A percentile compares a stretch with the other conserved stretches of the same genome.
phyloP scores from a whole-genome alignment of 1,284 basidiomycete genomes.

The Microbotryum scabiosae region DNA sequence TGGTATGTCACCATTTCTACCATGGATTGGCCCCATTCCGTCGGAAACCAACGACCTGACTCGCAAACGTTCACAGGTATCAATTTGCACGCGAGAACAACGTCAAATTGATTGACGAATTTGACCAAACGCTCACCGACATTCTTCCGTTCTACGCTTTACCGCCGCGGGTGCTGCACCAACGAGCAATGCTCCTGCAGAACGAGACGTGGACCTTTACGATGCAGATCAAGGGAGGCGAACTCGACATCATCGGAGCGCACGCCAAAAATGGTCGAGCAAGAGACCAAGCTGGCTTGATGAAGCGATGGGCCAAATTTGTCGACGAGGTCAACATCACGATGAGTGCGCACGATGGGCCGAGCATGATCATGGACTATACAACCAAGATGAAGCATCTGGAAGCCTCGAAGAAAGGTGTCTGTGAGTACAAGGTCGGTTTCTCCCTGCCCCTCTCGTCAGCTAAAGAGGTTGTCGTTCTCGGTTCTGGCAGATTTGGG shows the following conservation, averaged over 20 bases:
- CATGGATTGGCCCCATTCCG: neutral
- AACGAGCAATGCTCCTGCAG: slow-evolving; percentile 26
- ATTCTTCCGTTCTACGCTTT: slow-evolving; percentile 35
- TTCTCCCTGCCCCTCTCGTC: neutral
- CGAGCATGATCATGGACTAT: slow-evolving; percentile 28
- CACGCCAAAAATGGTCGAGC: slow-evolving; percentile 29
- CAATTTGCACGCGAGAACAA: slow-evolving; percentile 34
- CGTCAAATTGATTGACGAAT: slow-evolving; percentile 38
- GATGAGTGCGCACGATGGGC: slow-evolving; percentile 31
- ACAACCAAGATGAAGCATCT: slow-evolving; percentile 9
- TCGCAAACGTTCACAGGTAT: slow-evolving; percentile 28
- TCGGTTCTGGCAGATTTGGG: slow-evolving; percentile 37
- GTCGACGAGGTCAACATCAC: slow-evolving; percentile 28
- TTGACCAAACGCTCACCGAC: slow-evolving; percentile 36
- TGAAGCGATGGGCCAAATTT: slow-evolving; percentile 28
- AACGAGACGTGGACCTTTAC: slow-evolving; percentile 28
- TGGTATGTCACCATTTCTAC: slow-evolving; percentile 30
- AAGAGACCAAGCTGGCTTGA: slow-evolving; percentile 32
- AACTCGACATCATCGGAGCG: slow-evolving; percentile 26
- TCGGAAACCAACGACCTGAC: neutral
- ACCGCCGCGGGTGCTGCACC: slow-evolving; percentile 24
- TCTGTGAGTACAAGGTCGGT: slow-evolving; percentile 36
- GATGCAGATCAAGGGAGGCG: slow-evolving; percentile 31
- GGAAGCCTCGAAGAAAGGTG: slow-evolving; percentile 38
- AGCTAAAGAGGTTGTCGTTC: neutral